These are phyloP conservation scores for Leersia perrieri DNA, from an alignment of 176 grass and related monocot genomes.

Conservation along the genomic window DNA sequence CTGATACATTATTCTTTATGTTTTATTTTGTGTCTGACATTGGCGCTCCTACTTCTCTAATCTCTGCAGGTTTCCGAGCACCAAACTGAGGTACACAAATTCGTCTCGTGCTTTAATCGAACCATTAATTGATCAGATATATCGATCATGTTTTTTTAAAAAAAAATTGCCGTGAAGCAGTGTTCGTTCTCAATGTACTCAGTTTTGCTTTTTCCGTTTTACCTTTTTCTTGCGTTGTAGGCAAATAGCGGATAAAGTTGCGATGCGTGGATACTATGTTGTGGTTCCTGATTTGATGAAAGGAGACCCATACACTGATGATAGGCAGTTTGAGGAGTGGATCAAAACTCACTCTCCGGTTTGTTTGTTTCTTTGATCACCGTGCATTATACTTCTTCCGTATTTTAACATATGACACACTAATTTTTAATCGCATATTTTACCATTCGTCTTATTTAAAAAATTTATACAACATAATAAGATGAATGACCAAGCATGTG, in stretches of 20 bases:
- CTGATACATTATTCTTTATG: no score
- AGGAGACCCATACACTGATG: slow-evolving; percentile 50
- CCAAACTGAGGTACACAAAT: slow-evolving; percentile 22
- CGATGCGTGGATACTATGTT: slow-evolving; percentile 46
- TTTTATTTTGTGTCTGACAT: not conserved
- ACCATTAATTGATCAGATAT: no score
- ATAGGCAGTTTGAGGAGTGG: slow-evolving; percentile 41
- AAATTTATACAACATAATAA: no score
- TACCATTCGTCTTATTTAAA: no score
- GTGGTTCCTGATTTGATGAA: slow-evolving; percentile 63
- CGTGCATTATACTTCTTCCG: no score
- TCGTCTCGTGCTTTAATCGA: no score
- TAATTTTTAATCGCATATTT: no score
- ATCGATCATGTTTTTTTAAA: no score
- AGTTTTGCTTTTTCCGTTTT: not conserved
- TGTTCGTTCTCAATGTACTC: not conserved
- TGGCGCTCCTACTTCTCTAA: no score
- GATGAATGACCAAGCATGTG: no score
- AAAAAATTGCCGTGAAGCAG: not conserved
- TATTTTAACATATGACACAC: no score
- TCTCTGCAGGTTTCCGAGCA: slow-evolving; percentile 1
- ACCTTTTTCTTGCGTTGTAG: slow-evolving; percentile 1
- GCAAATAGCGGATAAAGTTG: slow-evolving; percentile 65
- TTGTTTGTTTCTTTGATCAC: slow-evolving; percentile 10
- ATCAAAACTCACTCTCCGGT: slow-evolving; percentile 54